A percentile compares a stretch with the other conserved stretches of the same genome.
Conservation (phyloP, 1,139 yeast genomes). For the Saccharomyces hybrid region DNA sequence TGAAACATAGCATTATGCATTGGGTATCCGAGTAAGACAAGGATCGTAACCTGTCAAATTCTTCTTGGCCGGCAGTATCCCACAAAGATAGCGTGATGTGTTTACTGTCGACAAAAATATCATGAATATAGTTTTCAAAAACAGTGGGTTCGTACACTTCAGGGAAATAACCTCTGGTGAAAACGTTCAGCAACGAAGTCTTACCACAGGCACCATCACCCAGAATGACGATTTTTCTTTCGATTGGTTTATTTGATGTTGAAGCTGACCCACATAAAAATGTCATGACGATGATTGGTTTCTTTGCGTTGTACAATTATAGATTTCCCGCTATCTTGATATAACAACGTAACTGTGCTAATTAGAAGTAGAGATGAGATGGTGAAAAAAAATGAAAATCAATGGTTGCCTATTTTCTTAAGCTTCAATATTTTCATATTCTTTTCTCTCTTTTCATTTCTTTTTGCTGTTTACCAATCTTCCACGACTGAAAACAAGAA, state of each 20-base stretch:
- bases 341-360: background rate
- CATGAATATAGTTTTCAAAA: slow-evolving; percentile 95
- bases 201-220: slow-evolving; percentile 36
- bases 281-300: slow-evolving; percentile 11
- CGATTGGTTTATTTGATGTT: slow-evolving; percentile 39
- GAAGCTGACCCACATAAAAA: slow-evolving; percentile 28
- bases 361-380: background rate
- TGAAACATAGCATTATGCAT: slow-evolving; percentile 92
- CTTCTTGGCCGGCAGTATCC: slow-evolving; percentile 99
- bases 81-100: slow-evolving; percentile 88
- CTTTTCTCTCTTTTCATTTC: background rate
- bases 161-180: slow-evolving; percentile 95
- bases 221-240: slow-evolving; percentile 87
- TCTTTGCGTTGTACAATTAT: background rate
- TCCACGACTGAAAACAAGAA: background rate
- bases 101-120: slow-evolving; percentile 90
- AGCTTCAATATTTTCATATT: background rate
- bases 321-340: background rate
- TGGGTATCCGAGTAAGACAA: slow-evolving; percentile 91
- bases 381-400: background rate
- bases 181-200: slow-evolving; percentile 86
- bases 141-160: slow-evolving; percentile 98
- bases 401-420: background rate
- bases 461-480: background rate
- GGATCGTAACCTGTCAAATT: slow-evolving; percentile 86